phyloP scores from a whole-genome alignment of 1,284 basidiomycete species.

The Omphalotus olearius region DNA sequence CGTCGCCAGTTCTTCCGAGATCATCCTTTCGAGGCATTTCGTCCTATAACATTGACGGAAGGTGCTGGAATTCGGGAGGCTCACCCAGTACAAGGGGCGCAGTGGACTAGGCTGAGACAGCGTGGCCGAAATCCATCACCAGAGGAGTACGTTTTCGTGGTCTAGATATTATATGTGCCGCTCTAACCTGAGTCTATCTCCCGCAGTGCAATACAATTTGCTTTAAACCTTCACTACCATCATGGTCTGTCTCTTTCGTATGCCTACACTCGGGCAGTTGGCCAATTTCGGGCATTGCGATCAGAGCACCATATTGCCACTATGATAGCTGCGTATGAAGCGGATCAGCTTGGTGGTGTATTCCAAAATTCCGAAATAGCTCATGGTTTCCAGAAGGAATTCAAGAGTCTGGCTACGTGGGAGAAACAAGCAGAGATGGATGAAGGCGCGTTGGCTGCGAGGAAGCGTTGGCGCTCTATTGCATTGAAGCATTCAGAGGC shows the following conservation, averaged over 20 bases:
- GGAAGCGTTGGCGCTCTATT: constrained; percentile 74
- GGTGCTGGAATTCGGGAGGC: constrained; percentile 49
- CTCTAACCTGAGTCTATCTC: constrained; percentile 2
- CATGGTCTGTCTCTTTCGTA: constrained; percentile 67
- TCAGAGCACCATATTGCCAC: constrained; percentile 81
- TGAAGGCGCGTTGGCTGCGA: constrained; percentile 54
- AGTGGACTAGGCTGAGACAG: constrained; percentile 79
- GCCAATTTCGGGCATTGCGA: constrained; percentile 83
- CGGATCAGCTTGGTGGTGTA: constrained; percentile 70
- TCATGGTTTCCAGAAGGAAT: constrained; percentile 58
- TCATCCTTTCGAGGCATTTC: constrained; percentile 94
- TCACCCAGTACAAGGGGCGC: constrained; percentile 52
- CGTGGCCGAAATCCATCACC: constrained; percentile 78
- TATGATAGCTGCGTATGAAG: constrained; percentile 77
- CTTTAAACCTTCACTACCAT: constrained; percentile 71
- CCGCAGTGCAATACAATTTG: constrained; percentile 75
- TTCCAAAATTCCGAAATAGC: constrained; percentile 64
- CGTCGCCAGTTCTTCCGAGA: constrained; percentile 92
- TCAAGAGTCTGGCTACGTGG: constrained; percentile 55
- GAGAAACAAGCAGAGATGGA: constrained; percentile 52
- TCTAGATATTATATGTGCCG: constrained; percentile 11
- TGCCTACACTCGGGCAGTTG: constrained; percentile 79
- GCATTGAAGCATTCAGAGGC: constrained; percentile 43
- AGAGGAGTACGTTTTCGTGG: constrained; percentile 74
- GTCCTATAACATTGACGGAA: constrained; percentile 80